phyloP scores from a whole-genome alignment of 345 rosid species.

The Dipteronia dyeriana region DNA sequence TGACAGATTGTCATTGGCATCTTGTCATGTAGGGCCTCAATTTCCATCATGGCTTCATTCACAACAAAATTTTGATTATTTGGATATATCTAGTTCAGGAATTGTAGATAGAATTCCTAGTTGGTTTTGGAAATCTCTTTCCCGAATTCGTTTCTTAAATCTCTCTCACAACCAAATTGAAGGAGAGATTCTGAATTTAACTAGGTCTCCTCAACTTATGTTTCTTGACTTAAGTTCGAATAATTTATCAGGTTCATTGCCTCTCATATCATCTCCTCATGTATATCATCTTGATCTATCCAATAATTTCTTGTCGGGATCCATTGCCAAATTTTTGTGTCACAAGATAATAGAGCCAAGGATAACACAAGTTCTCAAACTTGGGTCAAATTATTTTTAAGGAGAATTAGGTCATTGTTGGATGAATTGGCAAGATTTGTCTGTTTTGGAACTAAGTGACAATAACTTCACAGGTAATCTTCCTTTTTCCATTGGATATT shows the following conservation, averaged over 20 bases:
- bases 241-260: too few species aligned
- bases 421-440: not conserved
- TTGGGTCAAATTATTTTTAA: conserved; percentile 5
- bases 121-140: conserved; percentile 31
- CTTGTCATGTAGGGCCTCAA: conserved; percentile 24
- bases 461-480: too few species aligned
- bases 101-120: conserved; percentile 25
- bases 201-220: too few species aligned
- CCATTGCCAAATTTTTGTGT: not conserved
- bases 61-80: not conserved
- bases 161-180: conserved; percentile 31
- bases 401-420: not conserved
- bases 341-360: not conserved
- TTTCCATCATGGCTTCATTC: conserved; percentile 37
- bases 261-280: too few species aligned
- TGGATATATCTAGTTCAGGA: conserved; percentile 30
- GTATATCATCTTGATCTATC: not conserved
- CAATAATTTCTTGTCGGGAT: conserved; percentile 21
- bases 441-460: not conserved
- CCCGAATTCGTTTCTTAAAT: conserved; percentile 1
- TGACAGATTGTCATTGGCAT: not conserved
- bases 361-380: not conserved
- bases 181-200: conserved; percentile 18
- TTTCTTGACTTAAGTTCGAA: too few species aligned
- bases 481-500: too few species aligned